Base-by-base conservation (phyloP, 495 filamentous ascomycete genomes). In the Penicillium pulvis region DNA sequence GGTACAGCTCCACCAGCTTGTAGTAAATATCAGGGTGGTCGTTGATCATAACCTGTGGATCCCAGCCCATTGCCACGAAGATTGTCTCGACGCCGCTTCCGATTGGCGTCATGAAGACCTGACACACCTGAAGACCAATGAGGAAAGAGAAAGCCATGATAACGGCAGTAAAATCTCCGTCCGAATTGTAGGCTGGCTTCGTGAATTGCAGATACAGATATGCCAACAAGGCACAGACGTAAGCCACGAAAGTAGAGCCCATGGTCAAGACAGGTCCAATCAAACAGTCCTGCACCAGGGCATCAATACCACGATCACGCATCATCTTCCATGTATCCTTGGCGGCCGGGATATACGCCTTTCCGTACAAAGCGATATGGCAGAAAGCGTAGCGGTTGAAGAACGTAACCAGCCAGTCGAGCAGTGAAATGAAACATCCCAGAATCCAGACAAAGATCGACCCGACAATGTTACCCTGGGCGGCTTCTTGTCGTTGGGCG, bases 281-380 rank as follows among this genome's bases (percentile, higher is more conserved):
- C 26, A 98, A 82, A 67, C 90, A 95, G 65, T 97, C 92, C 71
- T 93, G 93, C 61, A 95, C 81, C 6, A 97, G 81, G 8, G 90
- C 91, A 64, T 97, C 92, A 55, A 98, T 85, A 28, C 93, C 93
- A 35, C 93, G 90, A 67, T 95, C 85, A 64, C 90, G 92, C 80
- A 96, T 90, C 87, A 96, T 90, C 5, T 62, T 85, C 89, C 90
- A 94, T 0, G 90, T 96, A 64, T 91, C 90, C 69, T 93, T 96
- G 4, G 92, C 92, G 3, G 91, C 85, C 5, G 85, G 81, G 53
- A 96, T 81, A 67, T 96, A 97, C 1, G 88, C 72, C 65, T 94
- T 93, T 24, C 93, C 93, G 67, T 97, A 96, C 1, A 97, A 78
- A 0, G 93, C 92, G 65, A 98, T 96, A 71, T 96, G 88, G 19